Conservation (phyloP, 2,329 filamentous ascomycete genomes). For the Aspergillus intermedius region DNA sequence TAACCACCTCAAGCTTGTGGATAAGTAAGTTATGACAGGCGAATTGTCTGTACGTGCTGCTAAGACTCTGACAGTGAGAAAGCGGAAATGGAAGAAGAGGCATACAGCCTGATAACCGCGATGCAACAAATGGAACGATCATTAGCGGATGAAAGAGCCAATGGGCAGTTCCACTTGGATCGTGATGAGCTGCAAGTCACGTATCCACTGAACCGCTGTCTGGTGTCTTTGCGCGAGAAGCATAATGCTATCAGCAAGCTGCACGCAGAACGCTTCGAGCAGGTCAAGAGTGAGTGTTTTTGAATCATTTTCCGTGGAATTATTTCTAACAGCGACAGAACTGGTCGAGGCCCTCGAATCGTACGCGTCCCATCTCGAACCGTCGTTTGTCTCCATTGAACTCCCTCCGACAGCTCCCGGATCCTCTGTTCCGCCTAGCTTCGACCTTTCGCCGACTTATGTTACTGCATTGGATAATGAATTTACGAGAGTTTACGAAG, state of each 20-base stretch:
- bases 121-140: slow-evolving; percentile 94
- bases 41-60: slow-evolving; percentile 5
- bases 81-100: slow-evolving; percentile 82
- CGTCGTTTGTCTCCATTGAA: slow-evolving; percentile 75
- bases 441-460: slow-evolving; percentile 88
- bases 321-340: slow-evolving; percentile 51
- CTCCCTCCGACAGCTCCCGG: slow-evolving; percentile 76
- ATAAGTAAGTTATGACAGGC: slow-evolving; percentile 45
- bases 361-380: slow-evolving; percentile 91
- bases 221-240: slow-evolving; percentile 78
- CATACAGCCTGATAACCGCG: slow-evolving; percentile 71
- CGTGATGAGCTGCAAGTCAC: slow-evolving; percentile 68
- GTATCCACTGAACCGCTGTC: slow-evolving; percentile 72
- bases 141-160: slow-evolving; percentile 66
- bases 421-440: slow-evolving; percentile 69
- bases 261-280: slow-evolving; percentile 87
- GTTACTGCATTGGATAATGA: slow-evolving; percentile 80
- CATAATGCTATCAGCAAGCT: slow-evolving; percentile 71
- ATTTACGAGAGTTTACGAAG: slow-evolving; percentile 91
- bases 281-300: slow-evolving; percentile 74
- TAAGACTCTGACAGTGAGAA: slow-evolving; percentile 58
- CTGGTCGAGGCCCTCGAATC: slow-evolving; percentile 89
- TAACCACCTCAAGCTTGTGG: slow-evolving; percentile 79
- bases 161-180: slow-evolving; percentile 58
- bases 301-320: neutral